These are phyloP conservation scores for Inga oerstediana DNA, from an alignment of 306 rosid species.

Conservation along the genomic window DNA sequence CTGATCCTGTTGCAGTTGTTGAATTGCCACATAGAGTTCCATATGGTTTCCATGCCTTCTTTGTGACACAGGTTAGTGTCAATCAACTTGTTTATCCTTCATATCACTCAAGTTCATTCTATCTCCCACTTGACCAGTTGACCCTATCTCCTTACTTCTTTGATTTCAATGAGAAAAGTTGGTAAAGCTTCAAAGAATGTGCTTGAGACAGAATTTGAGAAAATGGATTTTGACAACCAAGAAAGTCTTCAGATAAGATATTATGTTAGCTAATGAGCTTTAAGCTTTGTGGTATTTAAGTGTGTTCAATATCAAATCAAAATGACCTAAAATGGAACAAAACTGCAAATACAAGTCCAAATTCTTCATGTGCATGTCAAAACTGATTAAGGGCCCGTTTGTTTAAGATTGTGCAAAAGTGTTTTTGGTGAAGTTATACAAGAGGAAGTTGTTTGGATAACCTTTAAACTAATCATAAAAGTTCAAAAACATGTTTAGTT, in stretches of 20 bases:
- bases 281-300: neutral
- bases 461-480: neutral
- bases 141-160: neutral
- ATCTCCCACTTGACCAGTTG: neutral
- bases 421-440: neutral
- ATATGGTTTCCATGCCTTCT: constrained; percentile 91
- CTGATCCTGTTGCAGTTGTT: constrained; percentile 83
- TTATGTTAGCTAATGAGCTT: neutral
- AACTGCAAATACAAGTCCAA: neutral
- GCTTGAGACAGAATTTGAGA: neutral
- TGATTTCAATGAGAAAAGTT: neutral
- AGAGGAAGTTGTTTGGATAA: neutral
- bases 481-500: neutral
- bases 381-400: neutral
- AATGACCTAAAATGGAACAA: neutral
- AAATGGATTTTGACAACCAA: neutral
- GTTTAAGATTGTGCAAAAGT: neutral
- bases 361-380: neutral
- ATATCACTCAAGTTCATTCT: constrained; percentile 3
- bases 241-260: neutral
- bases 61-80: constrained; percentile 81
- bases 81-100: constrained; percentile 4
- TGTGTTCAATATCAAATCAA: neutral
- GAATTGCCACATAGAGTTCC: constrained; percentile 91
- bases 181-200: neutral